Conservation (phyloP, 208 protist species). For the Leishmania braziliensis region DNA sequence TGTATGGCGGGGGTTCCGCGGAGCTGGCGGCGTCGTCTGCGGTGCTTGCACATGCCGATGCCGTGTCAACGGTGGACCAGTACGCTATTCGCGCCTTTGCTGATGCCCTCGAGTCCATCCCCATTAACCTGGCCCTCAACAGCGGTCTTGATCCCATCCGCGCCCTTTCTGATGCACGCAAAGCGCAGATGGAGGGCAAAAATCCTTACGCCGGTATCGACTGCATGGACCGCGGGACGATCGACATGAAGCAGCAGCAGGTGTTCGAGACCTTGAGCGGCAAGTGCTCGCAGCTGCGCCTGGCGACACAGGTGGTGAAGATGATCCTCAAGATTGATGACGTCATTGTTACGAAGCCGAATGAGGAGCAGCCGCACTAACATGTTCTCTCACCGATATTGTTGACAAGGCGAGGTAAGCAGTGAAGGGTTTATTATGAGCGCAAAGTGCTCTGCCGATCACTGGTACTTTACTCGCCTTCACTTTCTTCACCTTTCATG, state of each 20-base stretch:
- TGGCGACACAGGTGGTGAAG: slow-evolving; percentile 99
- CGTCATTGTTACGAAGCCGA: slow-evolving; percentile 94
- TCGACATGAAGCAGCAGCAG: slow-evolving; percentile 97
- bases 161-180: slow-evolving; percentile 96
- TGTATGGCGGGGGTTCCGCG: slow-evolving; percentile 99
- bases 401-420: background rate
- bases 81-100: slow-evolving; percentile 99
- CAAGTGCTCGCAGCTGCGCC: slow-evolving; percentile 99
- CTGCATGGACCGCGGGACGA: slow-evolving; percentile 95
- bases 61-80: slow-evolving; percentile 96
- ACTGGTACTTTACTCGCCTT: background rate
- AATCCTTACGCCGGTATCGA: slow-evolving; percentile 98
- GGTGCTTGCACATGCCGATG: slow-evolving; percentile 93
- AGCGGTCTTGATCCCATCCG: slow-evolving; percentile 97
- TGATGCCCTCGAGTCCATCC: slow-evolving; percentile 99
- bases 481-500: background rate
- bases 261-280: slow-evolving; percentile 99
- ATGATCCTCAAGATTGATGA: slow-evolving; percentile 99
- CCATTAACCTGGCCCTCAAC: slow-evolving; percentile 99
- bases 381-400: background rate
- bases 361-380: slow-evolving; percentile 69
- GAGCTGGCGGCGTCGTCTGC: slow-evolving; percentile 98
- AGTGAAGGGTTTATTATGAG: background rate
- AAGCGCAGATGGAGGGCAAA: slow-evolving; percentile 93
- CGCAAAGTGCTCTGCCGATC: background rate